These are phyloP conservation scores for Emericellopsis atlantica DNA, from an alignment of 2,329 filamentous ascomycete genomes.

Conservation along the genomic window DNA sequence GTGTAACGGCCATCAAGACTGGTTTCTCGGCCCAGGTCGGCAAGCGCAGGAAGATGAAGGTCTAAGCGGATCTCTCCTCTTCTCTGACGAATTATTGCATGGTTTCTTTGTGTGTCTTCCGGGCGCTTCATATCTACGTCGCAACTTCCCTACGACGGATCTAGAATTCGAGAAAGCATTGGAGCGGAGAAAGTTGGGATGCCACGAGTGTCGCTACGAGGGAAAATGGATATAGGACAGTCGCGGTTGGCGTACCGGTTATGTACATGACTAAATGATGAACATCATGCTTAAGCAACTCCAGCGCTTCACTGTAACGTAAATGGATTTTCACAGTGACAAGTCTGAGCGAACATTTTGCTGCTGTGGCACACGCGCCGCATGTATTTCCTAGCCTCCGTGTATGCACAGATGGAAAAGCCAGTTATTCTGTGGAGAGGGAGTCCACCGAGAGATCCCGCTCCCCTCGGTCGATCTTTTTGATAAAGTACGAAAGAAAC, in stretches of 20 bases:
- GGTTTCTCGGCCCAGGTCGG: conserved; percentile 99
- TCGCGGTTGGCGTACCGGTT: neutral
- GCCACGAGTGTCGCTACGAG: too few relatives aligned
- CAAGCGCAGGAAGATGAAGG: conserved; percentile 92
- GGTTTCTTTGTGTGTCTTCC: neutral
- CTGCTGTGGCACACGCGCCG: too few relatives aligned
- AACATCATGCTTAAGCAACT: neutral
- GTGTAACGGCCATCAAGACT: conserved; percentile 96
- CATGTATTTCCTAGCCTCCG: too few relatives aligned
- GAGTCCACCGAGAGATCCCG: too few relatives aligned
- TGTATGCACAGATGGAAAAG: too few relatives aligned
- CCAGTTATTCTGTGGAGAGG: too few relatives aligned
- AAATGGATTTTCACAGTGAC: too few relatives aligned
- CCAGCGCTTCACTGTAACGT: too few relatives aligned
- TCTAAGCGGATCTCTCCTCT: conserved; percentile 34
- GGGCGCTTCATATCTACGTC: neutral
- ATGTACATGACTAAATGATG: conserved; percentile 1
- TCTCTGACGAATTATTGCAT: neutral
- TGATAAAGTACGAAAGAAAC: too few relatives aligned
- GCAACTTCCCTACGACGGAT: too few relatives aligned
- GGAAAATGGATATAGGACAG: neutral
- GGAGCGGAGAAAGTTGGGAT: neutral
- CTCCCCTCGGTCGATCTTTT: too few relatives aligned
- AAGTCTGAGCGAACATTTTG: too few relatives aligned
- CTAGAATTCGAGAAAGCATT: neutral